Evolutionary conservation across 306 rosid species (phyloP), one percentile per base, ranked within the genome.

Genomic region (Fagus sylvatica): DNA sequence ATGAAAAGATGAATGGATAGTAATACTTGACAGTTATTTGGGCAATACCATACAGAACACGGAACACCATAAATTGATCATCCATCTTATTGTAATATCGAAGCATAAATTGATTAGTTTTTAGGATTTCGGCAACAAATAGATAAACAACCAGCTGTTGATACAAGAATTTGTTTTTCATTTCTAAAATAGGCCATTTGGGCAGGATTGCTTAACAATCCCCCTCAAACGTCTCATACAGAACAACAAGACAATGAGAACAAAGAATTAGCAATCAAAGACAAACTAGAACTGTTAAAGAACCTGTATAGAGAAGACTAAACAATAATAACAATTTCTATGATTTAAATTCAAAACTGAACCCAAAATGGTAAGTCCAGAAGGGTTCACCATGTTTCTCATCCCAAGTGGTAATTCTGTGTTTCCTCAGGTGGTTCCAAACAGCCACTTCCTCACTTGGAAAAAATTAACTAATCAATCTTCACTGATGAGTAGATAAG

Each of bases 401-500:
- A 6, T 85, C 78, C 78, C 78, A 69, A 37, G 56, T 49, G 62
- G 73, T 55, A 69, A n/a, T 53, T 80, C 37, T 28, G 53, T 32
- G 74, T 77, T 76, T 74, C 75, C 19, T 34, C 72, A 55, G 41
- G 77, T 69, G 72, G 13, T 53, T 69, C 68, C 69, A 69, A 60
- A 51, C 64, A 67, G 34, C 59, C 60, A 41, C 74, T 71, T 70
- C 68, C 19, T 82, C 73, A 61, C 37, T 40, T n/a, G 57, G 71
- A 59, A 51, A 59, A 15, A 41, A 70, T 1, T 22, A 30, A 80
- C 80, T 85, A 94, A 79, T 94, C 97, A 48, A 90, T 85, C 90
- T 94, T 94, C 74, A 94, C 91, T 0, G 97, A 94, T 9, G 97
- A 90, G 75, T 94, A 94, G 81, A 94, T 94, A 83, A 92, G 91